phyloP scores from a whole-genome alignment of 108 stramenopile genomes.

The Asterionellopsis glacialis region DNA sequence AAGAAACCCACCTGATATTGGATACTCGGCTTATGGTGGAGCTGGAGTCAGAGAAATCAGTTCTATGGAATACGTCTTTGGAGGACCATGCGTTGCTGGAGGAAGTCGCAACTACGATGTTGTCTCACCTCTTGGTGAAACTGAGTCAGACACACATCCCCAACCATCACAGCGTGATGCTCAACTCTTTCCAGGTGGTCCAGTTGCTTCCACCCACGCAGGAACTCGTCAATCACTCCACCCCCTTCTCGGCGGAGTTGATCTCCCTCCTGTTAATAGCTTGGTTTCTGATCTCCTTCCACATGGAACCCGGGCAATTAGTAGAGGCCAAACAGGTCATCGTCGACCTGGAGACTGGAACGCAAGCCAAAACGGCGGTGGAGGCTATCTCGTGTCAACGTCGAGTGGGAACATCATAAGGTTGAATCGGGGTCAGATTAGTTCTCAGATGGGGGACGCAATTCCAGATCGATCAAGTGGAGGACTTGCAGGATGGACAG shows the following conservation, averaged over 20 bases:
- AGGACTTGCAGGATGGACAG: slow-evolving; percentile 59
- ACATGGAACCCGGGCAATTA: slow-evolving; percentile 25
- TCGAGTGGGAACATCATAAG: slow-evolving; percentile 53
- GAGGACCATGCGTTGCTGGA: slow-evolving; percentile 53
- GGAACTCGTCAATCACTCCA: slow-evolving; percentile 40
- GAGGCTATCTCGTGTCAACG: slow-evolving; percentile 35
- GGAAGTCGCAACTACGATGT: slow-evolving; percentile 56
- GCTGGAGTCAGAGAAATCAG: slow-evolving; percentile 34
- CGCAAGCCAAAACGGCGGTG: slow-evolving; percentile 12
- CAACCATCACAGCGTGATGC: slow-evolving; percentile 34
- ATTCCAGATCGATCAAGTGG: slow-evolving; percentile 6
- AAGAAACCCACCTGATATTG: slow-evolving; percentile 48
- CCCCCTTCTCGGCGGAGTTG: slow-evolving; percentile 54
- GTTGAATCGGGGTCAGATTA: slow-evolving; percentile 17
- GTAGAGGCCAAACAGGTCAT: slow-evolving; percentile 19
- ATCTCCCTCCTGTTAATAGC: slow-evolving; percentile 68
- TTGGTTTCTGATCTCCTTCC: slow-evolving; percentile 42
- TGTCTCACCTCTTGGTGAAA: slow-evolving; percentile 12
- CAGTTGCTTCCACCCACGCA: slow-evolving; percentile 59
- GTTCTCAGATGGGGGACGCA: slow-evolving; percentile 8
- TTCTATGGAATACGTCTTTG: slow-evolving; percentile 75
- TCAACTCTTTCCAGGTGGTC: slow-evolving; percentile 76
- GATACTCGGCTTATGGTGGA: slow-evolving; percentile 40
- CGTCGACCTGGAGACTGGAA: slow-evolving; percentile 31
- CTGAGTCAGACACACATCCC: slow-evolving; percentile 12